Evolutionary conservation across 108 stramenopile species (phyloP), one percentile per base, ranked within the genome.

Genomic region (Cafeteria roenbergensis): DNA sequence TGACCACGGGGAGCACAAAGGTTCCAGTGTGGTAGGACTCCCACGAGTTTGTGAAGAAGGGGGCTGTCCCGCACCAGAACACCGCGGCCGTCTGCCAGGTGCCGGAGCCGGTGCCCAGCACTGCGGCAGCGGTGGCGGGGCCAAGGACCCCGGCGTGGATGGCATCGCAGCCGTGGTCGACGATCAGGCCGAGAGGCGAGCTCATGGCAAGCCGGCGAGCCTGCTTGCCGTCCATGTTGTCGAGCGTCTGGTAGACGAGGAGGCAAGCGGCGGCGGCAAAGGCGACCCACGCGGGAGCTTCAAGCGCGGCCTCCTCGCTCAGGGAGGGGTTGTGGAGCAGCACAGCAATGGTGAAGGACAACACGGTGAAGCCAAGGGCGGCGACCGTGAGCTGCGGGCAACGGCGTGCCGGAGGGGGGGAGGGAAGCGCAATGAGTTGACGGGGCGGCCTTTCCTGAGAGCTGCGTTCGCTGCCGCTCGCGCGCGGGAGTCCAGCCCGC

Each of bases 101-200:
- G 2, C 2, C 59, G 36, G 20, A 22, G 20, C 24, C 24, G 52
- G n/a, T 3, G 21, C n/a, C 30, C 17, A 22, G 8, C 24, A 3
- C 59, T 38, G 37, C n/a, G 37, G 24, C 22, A 3, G 22, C 29
- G 29, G 36, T 26, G 21, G 37, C 17, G 36, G 2, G 20, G 22
- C 59, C 2, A 8, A 61, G 20, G 20, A 61, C 37, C 2, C 22
- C n/a, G 17, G 59, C 22, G 37, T 61, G 9, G 22, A 61, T 9
- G 21, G 96, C 90, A 78, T 97, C 96, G 62, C 88, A 92, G 31
- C 91, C 93, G 71, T 97, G 96, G 76, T 97, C 96, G 69, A 82
- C 63, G 36, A 84, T 38, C 64, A 80, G 65, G n/a, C 83, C 83
- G 21, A 84, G 55, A 0, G 83, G 72, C 8, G 73, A 71, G 4